Conservation (phyloP, 202 grass and related monocot genomes). For the Panicum virgatum region DNA sequence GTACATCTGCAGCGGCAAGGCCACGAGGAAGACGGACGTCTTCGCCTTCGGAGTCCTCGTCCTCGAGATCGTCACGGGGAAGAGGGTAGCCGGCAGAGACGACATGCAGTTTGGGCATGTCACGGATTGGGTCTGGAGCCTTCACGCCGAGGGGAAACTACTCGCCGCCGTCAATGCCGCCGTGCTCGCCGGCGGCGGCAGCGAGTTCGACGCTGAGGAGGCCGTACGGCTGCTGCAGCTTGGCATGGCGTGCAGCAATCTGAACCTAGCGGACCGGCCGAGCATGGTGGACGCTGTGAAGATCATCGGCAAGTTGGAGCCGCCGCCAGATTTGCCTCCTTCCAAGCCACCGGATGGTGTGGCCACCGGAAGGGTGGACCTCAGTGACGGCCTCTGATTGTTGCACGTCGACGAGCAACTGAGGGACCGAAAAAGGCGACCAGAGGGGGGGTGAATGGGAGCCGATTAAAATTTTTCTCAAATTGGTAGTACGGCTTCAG, state of each 20-base stretch:
- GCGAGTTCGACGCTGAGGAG: background rate
- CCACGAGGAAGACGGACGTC: background rate
- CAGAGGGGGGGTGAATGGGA: no score
- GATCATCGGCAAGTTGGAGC: background rate
- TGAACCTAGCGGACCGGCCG: background rate
- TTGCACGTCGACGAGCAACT: background rate
- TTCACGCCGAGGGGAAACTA: background rate
- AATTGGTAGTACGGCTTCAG: no score
- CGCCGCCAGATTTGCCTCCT: background rate
- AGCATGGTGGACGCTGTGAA: background rate
- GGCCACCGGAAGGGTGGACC: background rate
- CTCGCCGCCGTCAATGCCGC: background rate
- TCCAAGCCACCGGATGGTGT: background rate
- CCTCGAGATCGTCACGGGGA: conserved; percentile 8
- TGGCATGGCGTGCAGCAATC: background rate
- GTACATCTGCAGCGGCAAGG: background rate
- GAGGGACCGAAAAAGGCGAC: no score
- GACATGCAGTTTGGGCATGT: background rate
- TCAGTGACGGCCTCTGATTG: background rate
- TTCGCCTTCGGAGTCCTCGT: conserved; percentile 8
- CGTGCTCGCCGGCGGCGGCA: no score
- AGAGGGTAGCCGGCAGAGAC: background rate
- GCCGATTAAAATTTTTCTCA: no score
- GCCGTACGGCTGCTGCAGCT: background rate
- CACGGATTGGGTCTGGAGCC: background rate